Evolutionary conservation across 176 grass and related monocot species (phyloP), one percentile per base, ranked within the genome.

Genomic region (Phragmites australis): DNA sequence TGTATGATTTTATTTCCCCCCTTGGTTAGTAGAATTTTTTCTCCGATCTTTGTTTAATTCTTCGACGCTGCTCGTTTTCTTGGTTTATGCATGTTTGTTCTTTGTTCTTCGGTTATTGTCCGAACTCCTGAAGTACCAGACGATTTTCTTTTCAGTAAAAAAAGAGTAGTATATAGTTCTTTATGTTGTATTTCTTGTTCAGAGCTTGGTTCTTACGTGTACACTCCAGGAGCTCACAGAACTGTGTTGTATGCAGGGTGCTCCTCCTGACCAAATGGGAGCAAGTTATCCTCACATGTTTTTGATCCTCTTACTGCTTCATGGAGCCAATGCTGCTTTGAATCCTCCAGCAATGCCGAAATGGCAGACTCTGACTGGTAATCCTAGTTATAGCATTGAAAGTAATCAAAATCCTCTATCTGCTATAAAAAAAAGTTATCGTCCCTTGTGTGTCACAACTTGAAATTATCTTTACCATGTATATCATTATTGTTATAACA

Each of bases 281-380:
- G 83, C 50, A 32, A 82, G 65, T 43, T 67, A 86, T 86, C 78
- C 88, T 90, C 88, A 82, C 78, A 82, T 90, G 73, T 56, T 94
- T 34, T 53, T 94, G 52, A 48, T 86, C 64, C 76, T 89, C 45
- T 72, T 86, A 41, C 84, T 94, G 48, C 62, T 94, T 58, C 85
- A 82, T 83, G 79, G 79, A 31, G 87, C 72, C 74, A 72, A 66
- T 82, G 89, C 89, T 34, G 93, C 87, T 43, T 6, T 17, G 22
- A 84, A 72, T 18, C 42, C 51, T 79, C 84, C 86, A 51, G 29
- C 75, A 32, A 31, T 62, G 42, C 66, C 81, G 21, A 87, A 89
- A 94, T 94, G 93, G 93, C 87, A 61, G 77, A 94, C 93, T 51
- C 87, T 92, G 58, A 81, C 31, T 12, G 93, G 92, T 94, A 91